Percentiles rank a stretch among this genome's conserved stretches.
Evolutionary conservation across 495 filamentous ascomycete species (phyloP).

Genomic region (Gamarada debralockiae): DNA sequence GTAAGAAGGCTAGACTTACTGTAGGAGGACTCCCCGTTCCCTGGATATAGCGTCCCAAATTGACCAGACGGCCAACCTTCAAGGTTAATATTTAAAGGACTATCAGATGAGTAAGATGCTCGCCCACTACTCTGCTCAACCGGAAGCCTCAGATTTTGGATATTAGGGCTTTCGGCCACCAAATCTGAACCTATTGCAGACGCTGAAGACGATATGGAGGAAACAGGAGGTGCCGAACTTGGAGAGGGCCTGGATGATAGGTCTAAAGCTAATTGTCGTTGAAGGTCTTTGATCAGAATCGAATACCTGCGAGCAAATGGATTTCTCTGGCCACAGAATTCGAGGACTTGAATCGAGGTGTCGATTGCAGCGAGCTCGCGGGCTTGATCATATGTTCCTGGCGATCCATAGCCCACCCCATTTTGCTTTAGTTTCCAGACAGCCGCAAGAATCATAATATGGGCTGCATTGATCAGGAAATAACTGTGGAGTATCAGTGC

Average conservation of each 20-base stretch:
- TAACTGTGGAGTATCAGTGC: conserved; percentile 12
- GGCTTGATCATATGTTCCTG: conserved; percentile 1
- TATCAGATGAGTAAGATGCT: neutral
- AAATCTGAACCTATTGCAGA: neutral
- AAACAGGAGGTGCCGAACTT: neutral
- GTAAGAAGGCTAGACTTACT: too few species aligned
- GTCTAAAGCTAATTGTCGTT: neutral
- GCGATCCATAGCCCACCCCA: neutral
- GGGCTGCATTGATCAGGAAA: conserved; percentile 16
- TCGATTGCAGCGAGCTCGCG: conserved; percentile 12
- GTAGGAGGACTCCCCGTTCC: too few species aligned
- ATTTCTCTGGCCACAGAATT: conserved; percentile 15
- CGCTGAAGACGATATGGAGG: neutral
- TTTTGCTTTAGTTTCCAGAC: conserved; percentile 14
- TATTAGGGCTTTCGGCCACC: neutral
- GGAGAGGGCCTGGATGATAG: neutral
- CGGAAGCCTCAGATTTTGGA: neutral
- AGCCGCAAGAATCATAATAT: conserved; percentile 14
- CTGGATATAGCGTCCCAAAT: too few species aligned
- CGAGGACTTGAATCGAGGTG: conserved; percentile 11
- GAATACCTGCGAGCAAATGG: conserved; percentile 15
- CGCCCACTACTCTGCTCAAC: neutral
- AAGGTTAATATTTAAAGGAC: too few species aligned
- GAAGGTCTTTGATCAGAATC: conserved; percentile 7
- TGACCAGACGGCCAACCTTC: too few species aligned